Conservation (phyloP, 106 monocot genomes). For the Dioscorea alata region DNA sequence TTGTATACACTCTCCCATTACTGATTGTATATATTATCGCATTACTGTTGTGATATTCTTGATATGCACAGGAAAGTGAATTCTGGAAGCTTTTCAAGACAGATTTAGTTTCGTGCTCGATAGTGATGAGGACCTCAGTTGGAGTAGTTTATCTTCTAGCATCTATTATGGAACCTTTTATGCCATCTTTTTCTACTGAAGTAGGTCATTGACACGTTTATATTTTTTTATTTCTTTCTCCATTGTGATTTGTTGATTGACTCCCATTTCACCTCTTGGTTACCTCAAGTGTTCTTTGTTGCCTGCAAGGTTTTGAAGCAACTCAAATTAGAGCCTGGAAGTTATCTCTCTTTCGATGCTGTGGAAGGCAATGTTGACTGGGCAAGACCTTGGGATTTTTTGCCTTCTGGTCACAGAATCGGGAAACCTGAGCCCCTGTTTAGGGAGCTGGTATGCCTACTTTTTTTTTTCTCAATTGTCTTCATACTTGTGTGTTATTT, state of each 20-base stretch:
- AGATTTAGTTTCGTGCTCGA: slow-evolving; percentile 68
- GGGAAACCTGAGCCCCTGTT: slow-evolving; percentile 82
- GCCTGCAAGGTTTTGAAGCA: slow-evolving; percentile 64
- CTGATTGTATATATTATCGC: too few relatives aligned
- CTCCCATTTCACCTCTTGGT: background rate
- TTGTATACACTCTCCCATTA: too few relatives aligned
- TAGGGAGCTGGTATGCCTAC: slow-evolving; percentile 70
- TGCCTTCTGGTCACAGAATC: slow-evolving; percentile 82
- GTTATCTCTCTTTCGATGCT: slow-evolving; percentile 52
- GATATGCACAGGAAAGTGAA: slow-evolving; percentile 63
- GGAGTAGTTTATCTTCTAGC: slow-evolving; percentile 94
- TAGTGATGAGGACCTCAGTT: slow-evolving; percentile 85
- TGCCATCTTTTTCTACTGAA: slow-evolving; percentile 90
- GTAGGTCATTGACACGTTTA: slow-evolving; percentile 21
- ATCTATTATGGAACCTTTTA: slow-evolving; percentile 86
- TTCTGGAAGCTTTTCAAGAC: slow-evolving; percentile 94
- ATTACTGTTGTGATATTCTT: background rate
- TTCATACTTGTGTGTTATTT: background rate
- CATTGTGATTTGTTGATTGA: background rate
- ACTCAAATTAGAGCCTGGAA: slow-evolving; percentile 56
- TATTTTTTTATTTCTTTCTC: background rate
- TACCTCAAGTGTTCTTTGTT: slow-evolving; percentile 6
- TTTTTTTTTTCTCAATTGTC: background rate
- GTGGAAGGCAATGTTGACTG: slow-evolving; percentile 56
- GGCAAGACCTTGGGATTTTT: slow-evolving; percentile 76